Percentiles rank a stretch among this genome's conserved stretches.
Evolutionary conservation across 805 yeast species (phyloP).

Genomic region (Metschnikowia kunwiensis): DNA sequence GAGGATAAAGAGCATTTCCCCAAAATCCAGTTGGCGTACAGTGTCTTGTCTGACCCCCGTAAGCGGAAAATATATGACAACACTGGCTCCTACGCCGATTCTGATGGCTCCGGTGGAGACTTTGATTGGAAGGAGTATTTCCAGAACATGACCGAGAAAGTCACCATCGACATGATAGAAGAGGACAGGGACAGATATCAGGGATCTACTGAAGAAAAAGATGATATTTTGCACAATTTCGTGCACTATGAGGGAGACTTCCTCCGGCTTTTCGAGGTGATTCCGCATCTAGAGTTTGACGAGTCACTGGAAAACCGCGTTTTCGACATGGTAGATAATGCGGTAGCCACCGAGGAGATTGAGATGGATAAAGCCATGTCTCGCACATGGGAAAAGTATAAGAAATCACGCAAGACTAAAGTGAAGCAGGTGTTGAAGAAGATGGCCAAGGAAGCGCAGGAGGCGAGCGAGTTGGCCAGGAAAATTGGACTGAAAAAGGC

Average conservation of each 20-base stretch:
- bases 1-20: constrained; percentile 46
- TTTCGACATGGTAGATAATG: constrained; percentile 44
- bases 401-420: constrained; percentile 45
- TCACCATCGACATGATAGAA: constrained; percentile 63
- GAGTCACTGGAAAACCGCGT: constrained; percentile 62
- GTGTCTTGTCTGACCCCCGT: constrained; percentile 57
- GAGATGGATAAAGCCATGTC: constrained; percentile 31
- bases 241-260: constrained; percentile 64
- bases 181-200: constrained; percentile 67
- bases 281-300: constrained; percentile 70
- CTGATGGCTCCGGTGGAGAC: constrained; percentile 33
- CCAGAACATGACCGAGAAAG: constrained; percentile 43
- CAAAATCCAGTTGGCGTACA: constrained; percentile 70
- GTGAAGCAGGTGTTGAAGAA: constrained; percentile 48
- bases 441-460: constrained; percentile 61
- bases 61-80: constrained; percentile 58
- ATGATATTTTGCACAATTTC: constrained; percentile 62
- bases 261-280: constrained; percentile 62
- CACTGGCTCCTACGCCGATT: constrained; percentile 60
- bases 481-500: constrained; percentile 27
- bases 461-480: constrained; percentile 51
- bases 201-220: constrained; percentile 53
- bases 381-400: constrained; percentile 50
- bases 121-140: constrained; percentile 63
- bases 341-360: constrained; percentile 36